A percentile compares a stretch with the other conserved stretches of the same genome.
Evolutionary conservation across 2,329 filamentous ascomycete genomes (phyloP).

Genomic region (Fusarium transvaalense): DNA sequence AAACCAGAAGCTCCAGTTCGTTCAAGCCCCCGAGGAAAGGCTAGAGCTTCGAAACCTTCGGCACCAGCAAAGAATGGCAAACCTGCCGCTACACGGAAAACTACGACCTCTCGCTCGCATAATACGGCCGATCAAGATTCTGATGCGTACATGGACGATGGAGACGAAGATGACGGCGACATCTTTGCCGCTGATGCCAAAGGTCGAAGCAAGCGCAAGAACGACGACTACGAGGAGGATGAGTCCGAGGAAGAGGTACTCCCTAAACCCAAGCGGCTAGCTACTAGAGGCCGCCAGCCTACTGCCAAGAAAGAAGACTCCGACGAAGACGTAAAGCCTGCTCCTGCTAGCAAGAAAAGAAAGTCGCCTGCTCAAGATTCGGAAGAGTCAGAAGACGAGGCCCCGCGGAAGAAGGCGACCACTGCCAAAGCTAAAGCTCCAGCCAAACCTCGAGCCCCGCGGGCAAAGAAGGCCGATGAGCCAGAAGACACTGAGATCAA

Average conservation of each 20-base stretch:
- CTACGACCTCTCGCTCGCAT: slow-evolving; percentile 58
- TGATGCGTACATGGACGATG: slow-evolving; percentile 73
- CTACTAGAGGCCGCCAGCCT: slow-evolving; percentile 56
- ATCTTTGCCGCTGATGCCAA: slow-evolving; percentile 83
- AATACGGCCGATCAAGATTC: slow-evolving; percentile 63
- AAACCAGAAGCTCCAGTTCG: slow-evolving; percentile 62
- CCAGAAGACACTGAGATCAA: slow-evolving; percentile 78
- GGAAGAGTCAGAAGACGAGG: slow-evolving; percentile 69
- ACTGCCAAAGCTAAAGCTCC: slow-evolving; percentile 70
- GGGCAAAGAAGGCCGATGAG: slow-evolving; percentile 73
- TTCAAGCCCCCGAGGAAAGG: slow-evolving; percentile 65
- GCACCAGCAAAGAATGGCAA: slow-evolving; percentile 49
- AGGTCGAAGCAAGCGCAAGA: slow-evolving; percentile 73
- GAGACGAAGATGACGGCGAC: slow-evolving; percentile 79
- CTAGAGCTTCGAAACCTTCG: slow-evolving; percentile 51
- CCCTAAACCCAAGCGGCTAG: slow-evolving; percentile 70
- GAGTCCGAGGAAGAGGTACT: slow-evolving; percentile 78
- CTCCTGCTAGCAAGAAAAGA: slow-evolving; percentile 63
- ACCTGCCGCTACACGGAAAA: slow-evolving; percentile 57
- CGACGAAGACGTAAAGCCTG: slow-evolving; percentile 48
- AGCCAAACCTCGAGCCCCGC: slow-evolving; percentile 69
- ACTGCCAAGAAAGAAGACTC: slow-evolving; percentile 34
- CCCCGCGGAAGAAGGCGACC: slow-evolving; percentile 70
- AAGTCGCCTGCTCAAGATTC: slow-evolving; percentile 68
- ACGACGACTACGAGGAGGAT: slow-evolving; percentile 81